phyloP scores from a whole-genome alignment of 2,329 filamentous ascomycete genomes.

The Stemphylium vesicarium region DNA sequence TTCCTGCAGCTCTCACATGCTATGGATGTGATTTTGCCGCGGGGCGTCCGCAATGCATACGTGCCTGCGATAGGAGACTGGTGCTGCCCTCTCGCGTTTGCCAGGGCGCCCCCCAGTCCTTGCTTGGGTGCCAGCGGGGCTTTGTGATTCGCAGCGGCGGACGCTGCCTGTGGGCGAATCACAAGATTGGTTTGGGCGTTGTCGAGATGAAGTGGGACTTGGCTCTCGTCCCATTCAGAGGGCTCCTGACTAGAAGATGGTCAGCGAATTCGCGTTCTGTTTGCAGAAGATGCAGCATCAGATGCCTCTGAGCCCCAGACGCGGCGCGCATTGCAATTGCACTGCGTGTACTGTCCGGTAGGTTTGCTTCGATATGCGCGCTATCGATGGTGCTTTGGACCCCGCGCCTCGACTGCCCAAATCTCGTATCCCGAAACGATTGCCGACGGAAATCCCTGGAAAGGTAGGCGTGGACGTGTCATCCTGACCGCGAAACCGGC shows the following conservation, averaged over 20 bases:
- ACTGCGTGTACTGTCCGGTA: conserved; percentile 17
- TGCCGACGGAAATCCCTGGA: conserved; percentile 13
- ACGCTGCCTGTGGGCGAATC: conserved; percentile 38
- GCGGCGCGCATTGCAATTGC: not conserved
- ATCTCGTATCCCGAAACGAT: conserved; percentile 7
- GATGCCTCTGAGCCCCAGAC: not conserved
- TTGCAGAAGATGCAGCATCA: conserved; percentile 13
- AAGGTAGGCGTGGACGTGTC: conserved; percentile 8
- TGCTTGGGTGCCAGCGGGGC: conserved; percentile 48
- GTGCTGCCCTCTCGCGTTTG: conserved; percentile 39
- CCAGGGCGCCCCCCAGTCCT: conserved; percentile 40
- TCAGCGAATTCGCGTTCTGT: conserved; percentile 26
- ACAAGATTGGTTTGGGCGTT: conserved; percentile 35
- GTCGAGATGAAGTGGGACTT: conserved; percentile 40
- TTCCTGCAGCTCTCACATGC: conserved; percentile 50
- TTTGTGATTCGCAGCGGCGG: conserved; percentile 37
- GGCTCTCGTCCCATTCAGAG: conserved; percentile 38
- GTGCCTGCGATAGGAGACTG: conserved; percentile 47
- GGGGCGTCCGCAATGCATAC: conserved; percentile 45
- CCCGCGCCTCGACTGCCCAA: conserved; percentile 17
- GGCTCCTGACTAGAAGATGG: conserved; percentile 37
- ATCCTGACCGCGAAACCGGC: conserved; percentile 7
- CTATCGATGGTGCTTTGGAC: conserved; percentile 26
- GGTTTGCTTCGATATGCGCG: conserved; percentile 21
- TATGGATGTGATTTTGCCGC: conserved; percentile 50